Base-by-base conservation (phyloP, 441 rosid genomes). In the Brassica hybrid region DNA sequence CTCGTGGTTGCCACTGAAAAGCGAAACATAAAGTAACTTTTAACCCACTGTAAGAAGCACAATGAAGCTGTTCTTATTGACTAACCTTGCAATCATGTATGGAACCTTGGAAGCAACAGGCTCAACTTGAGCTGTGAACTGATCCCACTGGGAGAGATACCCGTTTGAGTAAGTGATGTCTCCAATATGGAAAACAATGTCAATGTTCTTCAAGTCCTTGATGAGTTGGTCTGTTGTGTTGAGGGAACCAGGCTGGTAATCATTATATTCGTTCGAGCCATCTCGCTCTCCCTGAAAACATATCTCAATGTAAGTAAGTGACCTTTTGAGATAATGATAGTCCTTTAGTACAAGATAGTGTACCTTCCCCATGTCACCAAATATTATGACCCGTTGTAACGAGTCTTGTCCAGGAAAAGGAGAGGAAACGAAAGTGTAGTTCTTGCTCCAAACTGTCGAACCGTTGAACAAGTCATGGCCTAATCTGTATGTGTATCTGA, bases 351-450 rank as follows among this genome's bases (percentile, higher is more conserved):
- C 58, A 17, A 79, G 38, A 72, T n/a, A 30, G 52, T 85, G 7
- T 54, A 95, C 99, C 97, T 93, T 95, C 10, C 99, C 98, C 96
- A 95, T 89, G 81, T 91, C 99, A 66, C 98, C 98, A 48, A 91
- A 93, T 71, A 95, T 80, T 38, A 91, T 81, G 67, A 93, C 88
- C 27, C 87, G 89, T 78, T 95, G 99, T 73, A 89, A 78, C 0
- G 98, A 93, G 75, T 93, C 87, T 78, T 95, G 96, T 72, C 99
- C 98, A 14, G 97, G 98, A 84, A 74, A 93, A 61, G 99, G 98
- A 9, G 97, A 86, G 48, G 96, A 85, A 72, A 76, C 83, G 61
- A 93, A 93, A 2, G 90, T 80, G 78, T 85, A 90, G 3, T 12
- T 80, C 86, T 91, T 89, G 86, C 99, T 89, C 96, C 89, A 89